phyloP scores from a whole-genome alignment of 345 rosid species.

The Linum trigynum region DNA sequence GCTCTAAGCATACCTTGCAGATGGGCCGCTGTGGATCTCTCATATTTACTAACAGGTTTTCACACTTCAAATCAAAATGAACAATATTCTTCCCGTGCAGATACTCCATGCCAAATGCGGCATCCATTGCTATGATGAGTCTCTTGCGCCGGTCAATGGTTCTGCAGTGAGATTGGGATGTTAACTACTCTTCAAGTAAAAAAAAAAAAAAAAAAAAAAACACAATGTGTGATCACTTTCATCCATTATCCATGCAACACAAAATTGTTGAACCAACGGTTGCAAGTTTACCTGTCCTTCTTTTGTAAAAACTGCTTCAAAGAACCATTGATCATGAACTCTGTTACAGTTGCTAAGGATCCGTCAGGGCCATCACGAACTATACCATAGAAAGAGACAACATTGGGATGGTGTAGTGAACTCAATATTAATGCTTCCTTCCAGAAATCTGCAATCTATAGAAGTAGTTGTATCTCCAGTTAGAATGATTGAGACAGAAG shows the following conservation, averaged over 20 bases:
- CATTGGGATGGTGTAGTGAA: constrained; percentile 98
- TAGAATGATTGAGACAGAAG: background rate
- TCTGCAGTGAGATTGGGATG: constrained; percentile 34
- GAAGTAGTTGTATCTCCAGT: background rate
- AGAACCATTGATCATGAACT: constrained; percentile 98
- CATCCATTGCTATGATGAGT: constrained; percentile 95
- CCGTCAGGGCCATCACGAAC: constrained; percentile 99
- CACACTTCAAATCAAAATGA: constrained; percentile 96
- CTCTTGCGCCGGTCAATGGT: constrained; percentile 99
- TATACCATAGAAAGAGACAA: constrained; percentile 93
- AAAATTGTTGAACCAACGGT: constrained; percentile 9
- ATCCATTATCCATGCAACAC: too few species aligned
- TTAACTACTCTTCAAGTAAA: constrained; percentile 13
- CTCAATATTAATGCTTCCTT: constrained; percentile 89
- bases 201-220: background rate
- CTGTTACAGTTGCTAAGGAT: constrained; percentile 88
- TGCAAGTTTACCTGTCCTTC: constrained; percentile 69
- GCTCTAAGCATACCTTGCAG: constrained; percentile 57
- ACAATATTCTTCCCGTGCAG: constrained; percentile 95
- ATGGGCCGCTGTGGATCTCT: constrained; percentile 97
- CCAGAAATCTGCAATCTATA: constrained; percentile 96
- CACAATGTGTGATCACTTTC: background rate
- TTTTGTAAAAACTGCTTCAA: constrained; percentile 95
- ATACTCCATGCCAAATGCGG: constrained; percentile 99
- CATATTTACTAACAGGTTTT: constrained; percentile 94